A percentile compares a stretch with the other conserved stretches of the same genome.
phyloP scores from a whole-genome alignment of 768 basidiomycete species.

The Cystobasidium ongulense region DNA sequence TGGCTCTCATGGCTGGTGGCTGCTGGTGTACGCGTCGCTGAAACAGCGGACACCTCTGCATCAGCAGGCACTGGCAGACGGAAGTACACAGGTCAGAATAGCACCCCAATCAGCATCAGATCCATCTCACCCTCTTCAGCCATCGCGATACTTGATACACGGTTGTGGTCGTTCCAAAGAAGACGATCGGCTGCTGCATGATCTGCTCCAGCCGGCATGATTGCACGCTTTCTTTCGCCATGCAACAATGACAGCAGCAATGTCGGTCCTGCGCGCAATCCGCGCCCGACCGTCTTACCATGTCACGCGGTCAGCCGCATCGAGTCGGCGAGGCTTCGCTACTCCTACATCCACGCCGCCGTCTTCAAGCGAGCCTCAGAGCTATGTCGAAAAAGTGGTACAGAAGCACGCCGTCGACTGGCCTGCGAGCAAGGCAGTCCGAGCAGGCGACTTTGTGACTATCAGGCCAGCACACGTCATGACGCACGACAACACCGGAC shows the following conservation, averaged over 20 bases:
- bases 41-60: neutral
- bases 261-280: neutral
- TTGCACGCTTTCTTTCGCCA: neutral
- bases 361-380: constrained; percentile 52
- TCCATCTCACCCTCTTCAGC: neutral
- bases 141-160: neutral
- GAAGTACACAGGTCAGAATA: neutral
- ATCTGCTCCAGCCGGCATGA: neutral
- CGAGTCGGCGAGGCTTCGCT: constrained; percentile 11
- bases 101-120: neutral
- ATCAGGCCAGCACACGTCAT: constrained; percentile 96
- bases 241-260: neutral
- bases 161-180: neutral
- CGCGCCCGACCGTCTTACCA: neutral
- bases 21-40: neutral
- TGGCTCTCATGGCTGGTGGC: neutral
- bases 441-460: constrained; percentile 99
- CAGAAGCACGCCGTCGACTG: constrained; percentile 93
- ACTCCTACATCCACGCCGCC: constrained; percentile 23
- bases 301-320: neutral
- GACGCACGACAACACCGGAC: constrained; percentile 97
- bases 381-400: constrained; percentile 92
- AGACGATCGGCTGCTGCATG: neutral
- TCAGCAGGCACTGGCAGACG: neutral
- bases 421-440: constrained; percentile 66